phyloP scores from a whole-genome alignment of 768 basidiomycete genomes.

The Russula emetica region DNA sequence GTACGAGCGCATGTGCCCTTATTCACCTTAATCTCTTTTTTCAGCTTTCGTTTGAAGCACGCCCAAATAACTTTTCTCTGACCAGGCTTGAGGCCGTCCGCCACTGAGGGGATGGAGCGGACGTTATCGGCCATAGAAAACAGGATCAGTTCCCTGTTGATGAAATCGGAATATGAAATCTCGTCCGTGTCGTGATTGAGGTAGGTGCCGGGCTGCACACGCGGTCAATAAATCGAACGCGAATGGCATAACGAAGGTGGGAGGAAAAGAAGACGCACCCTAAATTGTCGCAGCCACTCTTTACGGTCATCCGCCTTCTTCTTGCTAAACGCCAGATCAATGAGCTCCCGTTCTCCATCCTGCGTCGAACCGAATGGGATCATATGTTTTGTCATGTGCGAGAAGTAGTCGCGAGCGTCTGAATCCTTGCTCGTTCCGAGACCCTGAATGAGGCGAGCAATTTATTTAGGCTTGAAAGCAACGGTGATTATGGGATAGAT shows the following conservation, averaged over 20 bases:
- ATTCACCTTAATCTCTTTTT: conserved; percentile 81
- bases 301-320: conserved; percentile 98
- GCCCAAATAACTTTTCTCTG: conserved; percentile 96
- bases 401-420: conserved; percentile 91
- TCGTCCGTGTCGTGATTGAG: conserved; percentile 84
- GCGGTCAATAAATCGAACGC: background rate
- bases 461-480: background rate
- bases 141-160: conserved; percentile 94
- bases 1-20: background rate
- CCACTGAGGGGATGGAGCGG: conserved; percentile 92
- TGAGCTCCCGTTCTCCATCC: conserved; percentile 79
- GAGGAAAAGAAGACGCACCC: conserved; percentile 41
- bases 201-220: conserved; percentile 79
- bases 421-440: conserved; percentile 87
- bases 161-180: conserved; percentile 89
- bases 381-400: conserved; percentile 88
- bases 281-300: conserved; percentile 95
- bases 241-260: background rate
- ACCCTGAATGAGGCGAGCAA: conserved; percentile 54
- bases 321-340: conserved; percentile 99
- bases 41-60: conserved; percentile 92
- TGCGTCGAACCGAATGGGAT: conserved; percentile 83
- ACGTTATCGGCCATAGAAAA: conserved; percentile 99
- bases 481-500: background rate
- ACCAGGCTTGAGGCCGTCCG: conserved; percentile 95